Conservation (phyloP, 139 green algal species). For the Closterium sp. region DNA sequence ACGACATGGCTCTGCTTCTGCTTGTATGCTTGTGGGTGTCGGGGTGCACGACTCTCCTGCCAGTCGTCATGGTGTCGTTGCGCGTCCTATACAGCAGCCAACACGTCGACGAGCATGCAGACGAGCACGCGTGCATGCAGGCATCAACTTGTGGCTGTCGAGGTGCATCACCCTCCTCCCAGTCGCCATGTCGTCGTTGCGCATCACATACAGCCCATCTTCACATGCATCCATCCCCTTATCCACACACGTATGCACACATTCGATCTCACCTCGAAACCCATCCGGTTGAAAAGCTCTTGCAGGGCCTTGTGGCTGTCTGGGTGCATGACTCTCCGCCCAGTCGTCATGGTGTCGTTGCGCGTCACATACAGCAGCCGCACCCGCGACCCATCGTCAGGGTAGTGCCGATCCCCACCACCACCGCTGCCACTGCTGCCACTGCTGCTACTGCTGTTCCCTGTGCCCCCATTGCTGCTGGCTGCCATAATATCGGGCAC, state of each 20-base stretch:
- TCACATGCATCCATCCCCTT: not conserved
- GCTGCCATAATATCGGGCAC: not conserved
- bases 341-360: not conserved
- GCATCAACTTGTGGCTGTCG: not conserved
- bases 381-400: not conserved
- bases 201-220: not conserved
- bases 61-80: not conserved
- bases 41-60: too few species aligned
- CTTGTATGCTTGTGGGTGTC: too few species aligned
- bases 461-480: not conserved
- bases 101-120: too few species aligned
- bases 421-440: not conserved
- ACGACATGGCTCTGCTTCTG: too few species aligned
- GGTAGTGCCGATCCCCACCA: not conserved
- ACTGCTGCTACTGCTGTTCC: not conserved
- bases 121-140: too few species aligned
- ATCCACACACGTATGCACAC: too few species aligned
- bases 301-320: not conserved
- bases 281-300: not conserved
- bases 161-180: too few species aligned
- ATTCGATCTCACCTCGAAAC: not conserved
- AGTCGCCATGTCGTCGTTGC: too few species aligned
- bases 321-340: not conserved
- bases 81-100: slow-evolving; percentile 5
- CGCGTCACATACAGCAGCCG: slow-evolving; percentile 17